These are phyloP conservation scores for Fusarium cyanostomum DNA, from an alignment of 2,329 filamentous ascomycete species.

Conservation along the genomic window DNA sequence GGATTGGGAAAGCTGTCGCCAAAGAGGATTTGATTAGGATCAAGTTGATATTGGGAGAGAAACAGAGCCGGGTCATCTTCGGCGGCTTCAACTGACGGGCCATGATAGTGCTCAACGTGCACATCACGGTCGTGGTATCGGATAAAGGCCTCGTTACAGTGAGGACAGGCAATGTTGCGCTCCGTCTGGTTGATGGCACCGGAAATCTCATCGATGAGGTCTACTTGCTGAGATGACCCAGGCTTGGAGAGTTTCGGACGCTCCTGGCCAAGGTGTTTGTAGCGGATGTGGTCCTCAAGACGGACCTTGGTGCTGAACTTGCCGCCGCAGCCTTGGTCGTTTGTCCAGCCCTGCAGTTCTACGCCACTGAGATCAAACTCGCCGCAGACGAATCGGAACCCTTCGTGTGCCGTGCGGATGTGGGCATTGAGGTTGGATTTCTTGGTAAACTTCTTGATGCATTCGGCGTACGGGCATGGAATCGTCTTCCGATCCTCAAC, in stretches of 20 bases:
- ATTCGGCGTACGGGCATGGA: constrained; percentile 73
- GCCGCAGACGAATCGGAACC: constrained; percentile 82
- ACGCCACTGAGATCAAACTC: constrained; percentile 67
- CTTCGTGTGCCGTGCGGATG: constrained; percentile 79
- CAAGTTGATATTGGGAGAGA: constrained; percentile 34
- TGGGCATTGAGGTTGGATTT: constrained; percentile 86
- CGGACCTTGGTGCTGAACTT: constrained; percentile 80
- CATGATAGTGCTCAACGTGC: constrained; percentile 53
- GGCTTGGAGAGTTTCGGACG: constrained; percentile 51
- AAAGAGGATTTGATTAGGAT: constrained; percentile 33
- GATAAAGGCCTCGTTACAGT: constrained; percentile 58
- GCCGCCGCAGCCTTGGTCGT: constrained; percentile 75
- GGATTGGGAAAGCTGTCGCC: constrained; percentile 25
- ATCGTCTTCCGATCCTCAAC: constrained; percentile 72
- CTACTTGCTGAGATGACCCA: constrained; percentile 26
- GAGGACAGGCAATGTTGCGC: constrained; percentile 56
- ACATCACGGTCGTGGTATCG: constrained; percentile 60
- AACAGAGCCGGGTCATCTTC: constrained; percentile 37
- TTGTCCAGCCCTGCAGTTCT: constrained; percentile 71
- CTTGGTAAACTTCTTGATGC: constrained; percentile 81
- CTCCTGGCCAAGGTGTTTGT: constrained; percentile 75
- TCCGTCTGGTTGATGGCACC: constrained; percentile 53
- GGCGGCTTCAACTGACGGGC: constrained; percentile 4
- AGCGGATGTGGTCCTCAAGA: constrained; percentile 85
- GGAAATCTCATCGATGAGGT: constrained; percentile 55